A percentile compares a stretch with the other conserved stretches of the same genome.
Evolutionary conservation across 176 grass and related monocot genomes (phyloP).

Genomic region (Paspalum vaginatum): DNA sequence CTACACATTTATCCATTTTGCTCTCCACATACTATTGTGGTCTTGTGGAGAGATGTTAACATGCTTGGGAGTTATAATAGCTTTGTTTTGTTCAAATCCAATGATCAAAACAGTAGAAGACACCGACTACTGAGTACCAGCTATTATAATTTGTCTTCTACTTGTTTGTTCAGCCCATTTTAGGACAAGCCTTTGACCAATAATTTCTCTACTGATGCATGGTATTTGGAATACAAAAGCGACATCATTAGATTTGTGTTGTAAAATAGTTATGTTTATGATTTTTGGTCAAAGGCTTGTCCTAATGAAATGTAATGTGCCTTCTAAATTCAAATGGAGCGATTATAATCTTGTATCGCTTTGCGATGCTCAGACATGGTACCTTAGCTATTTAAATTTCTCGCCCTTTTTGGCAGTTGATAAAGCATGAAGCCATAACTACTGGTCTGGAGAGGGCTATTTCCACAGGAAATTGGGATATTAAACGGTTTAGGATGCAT

Average conservation of each 20-base stretch:
- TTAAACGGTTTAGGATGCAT: slow-evolving; percentile 95
- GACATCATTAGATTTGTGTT: too few relatives aligned
- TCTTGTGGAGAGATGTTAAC: neutral
- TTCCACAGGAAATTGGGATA: slow-evolving; percentile 96
- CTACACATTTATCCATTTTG: neutral
- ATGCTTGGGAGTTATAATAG: neutral
- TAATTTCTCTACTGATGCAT: too few relatives aligned
- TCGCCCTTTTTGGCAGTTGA: slow-evolving; percentile 42
- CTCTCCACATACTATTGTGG: slow-evolving; percentile 32
- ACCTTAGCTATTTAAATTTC: slow-evolving; percentile 14
- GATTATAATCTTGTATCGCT: slow-evolving; percentile 9
- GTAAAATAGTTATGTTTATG: too few relatives aligned
- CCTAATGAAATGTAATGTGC: too few relatives aligned
- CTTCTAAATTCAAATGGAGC: too few relatives aligned
- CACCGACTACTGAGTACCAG: neutral
- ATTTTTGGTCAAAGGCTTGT: too few relatives aligned
- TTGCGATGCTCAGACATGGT: slow-evolving; percentile 2
- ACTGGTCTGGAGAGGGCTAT: slow-evolving; percentile 79
- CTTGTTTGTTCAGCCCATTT: too few relatives aligned
- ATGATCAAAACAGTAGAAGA: neutral
- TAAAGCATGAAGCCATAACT: slow-evolving; percentile 56
- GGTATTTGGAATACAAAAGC: too few relatives aligned
- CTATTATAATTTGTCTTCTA: too few relatives aligned
- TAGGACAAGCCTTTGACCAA: too few relatives aligned
- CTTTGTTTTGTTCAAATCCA: neutral